These are phyloP conservation scores for Kwoniella europaea DNA, from an alignment of 768 basidiomycete genomes.

Conservation along the genomic window DNA sequence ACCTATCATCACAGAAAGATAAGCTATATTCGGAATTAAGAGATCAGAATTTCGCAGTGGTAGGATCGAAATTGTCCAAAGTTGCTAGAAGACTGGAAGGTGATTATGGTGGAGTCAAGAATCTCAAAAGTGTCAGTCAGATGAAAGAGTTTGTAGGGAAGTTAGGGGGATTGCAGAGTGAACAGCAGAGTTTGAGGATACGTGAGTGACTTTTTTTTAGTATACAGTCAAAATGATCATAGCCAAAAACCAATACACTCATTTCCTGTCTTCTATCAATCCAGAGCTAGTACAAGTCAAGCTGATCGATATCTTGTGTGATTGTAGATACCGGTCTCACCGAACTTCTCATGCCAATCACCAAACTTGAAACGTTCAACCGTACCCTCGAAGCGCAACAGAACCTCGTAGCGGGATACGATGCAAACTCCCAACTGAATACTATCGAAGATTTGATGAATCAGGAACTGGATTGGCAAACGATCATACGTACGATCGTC, in stretches of 20 bases:
- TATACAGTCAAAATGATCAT: too few relatives aligned
- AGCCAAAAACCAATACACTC: too few relatives aligned
- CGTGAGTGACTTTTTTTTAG: slow-evolving; percentile 65
- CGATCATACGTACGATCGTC: slow-evolving; percentile 78
- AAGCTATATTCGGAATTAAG: slow-evolving; percentile 79
- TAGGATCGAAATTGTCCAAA: slow-evolving; percentile 79
- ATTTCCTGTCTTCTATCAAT: background rate
- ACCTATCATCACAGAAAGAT: slow-evolving; percentile 77
- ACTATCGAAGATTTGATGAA: slow-evolving; percentile 90
- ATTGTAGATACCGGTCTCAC: slow-evolving; percentile 84
- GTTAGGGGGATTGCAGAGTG: slow-evolving; percentile 85
- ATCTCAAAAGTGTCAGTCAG: slow-evolving; percentile 88
- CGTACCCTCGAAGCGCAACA: slow-evolving; percentile 93
- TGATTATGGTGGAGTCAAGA: slow-evolving; percentile 86
- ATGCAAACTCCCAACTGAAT: slow-evolving; percentile 75
- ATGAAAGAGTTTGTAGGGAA: slow-evolving; percentile 94
- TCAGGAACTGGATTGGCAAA: slow-evolving; percentile 80
- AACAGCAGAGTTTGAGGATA: slow-evolving; percentile 84
- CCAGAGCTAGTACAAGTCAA: background rate
- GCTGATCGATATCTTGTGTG: background rate
- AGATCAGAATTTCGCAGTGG: slow-evolving; percentile 88
- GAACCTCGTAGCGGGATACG: slow-evolving; percentile 93
- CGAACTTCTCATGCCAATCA: slow-evolving; percentile 85
- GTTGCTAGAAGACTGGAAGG: slow-evolving; percentile 85
- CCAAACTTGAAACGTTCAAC: slow-evolving; percentile 85